Evolutionary conservation across 495 filamentous ascomycete species (phyloP), one percentile per base, ranked within the genome.

Genomic region (Penicillium silybi): DNA sequence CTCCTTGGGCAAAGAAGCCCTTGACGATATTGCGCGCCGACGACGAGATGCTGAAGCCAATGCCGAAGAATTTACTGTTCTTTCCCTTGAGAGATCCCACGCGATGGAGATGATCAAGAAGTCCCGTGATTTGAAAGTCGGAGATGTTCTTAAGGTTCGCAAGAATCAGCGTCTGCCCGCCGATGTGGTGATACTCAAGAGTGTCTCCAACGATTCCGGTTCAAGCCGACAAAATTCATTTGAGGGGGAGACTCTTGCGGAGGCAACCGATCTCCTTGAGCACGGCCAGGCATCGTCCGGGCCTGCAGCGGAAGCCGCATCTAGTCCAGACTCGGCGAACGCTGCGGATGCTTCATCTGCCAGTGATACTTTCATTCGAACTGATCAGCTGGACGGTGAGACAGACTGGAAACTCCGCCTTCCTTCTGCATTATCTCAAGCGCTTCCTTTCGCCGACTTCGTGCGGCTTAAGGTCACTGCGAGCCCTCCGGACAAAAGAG

Each of bases 381-480:
- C 95, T 2, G 95, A 99, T 66, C 95, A 99, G 64, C 79, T 99
- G 9, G 95, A 99, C 58, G 95, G 95, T 50, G 95, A 99, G 70
- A 99, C 95, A 7, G 95, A 99, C 60, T 99, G 95, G 95, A 99
- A 99, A 69, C 76, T 99, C 32, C 85, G 95, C 4, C 66, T 97
- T 3, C 90, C 92, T 2, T 91, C 92, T 7, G 79, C 87, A 0
- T 65, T 96, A 11, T 91, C 91, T 0, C 95, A 99, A 58, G 72
- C 69, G 34, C 74, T 97, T 6, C 62, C 84, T 4, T 66, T 84
- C 2, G 76, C 74, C 17, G 86, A 91, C 49, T 83, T 95, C 55
- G 79, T 83, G 5, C 80, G 85, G 39, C 74, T 97, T 11, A 82
- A 81, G 35, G 78, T 99, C 50, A 86, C 85, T 4, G 95, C 88